Percentiles rank a stretch among this genome's conserved stretches.
Conservation (phyloP, 2,329 filamentous ascomycete species). For the Aspergillus japonicus region DNA sequence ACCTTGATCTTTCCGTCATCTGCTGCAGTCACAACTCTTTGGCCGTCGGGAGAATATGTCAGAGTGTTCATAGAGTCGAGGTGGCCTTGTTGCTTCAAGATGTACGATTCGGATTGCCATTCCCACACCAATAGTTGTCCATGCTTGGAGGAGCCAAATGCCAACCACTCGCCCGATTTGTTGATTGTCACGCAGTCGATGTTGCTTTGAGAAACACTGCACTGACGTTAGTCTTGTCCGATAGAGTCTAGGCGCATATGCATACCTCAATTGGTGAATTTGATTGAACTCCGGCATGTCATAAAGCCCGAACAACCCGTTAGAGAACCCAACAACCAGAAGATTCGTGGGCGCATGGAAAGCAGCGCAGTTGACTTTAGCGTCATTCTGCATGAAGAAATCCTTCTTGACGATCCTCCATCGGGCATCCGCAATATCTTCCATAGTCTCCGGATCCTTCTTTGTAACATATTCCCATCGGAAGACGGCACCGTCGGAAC, state of each 20-base stretch:
- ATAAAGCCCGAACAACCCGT: slow-evolving; percentile 89
- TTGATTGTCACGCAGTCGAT: slow-evolving; percentile 96
- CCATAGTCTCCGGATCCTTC: slow-evolving; percentile 60
- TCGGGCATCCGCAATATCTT: slow-evolving; percentile 66
- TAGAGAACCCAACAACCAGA: slow-evolving; percentile 95
- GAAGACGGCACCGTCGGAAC: slow-evolving; percentile 95
- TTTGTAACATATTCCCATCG: slow-evolving; percentile 79
- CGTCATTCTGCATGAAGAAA: slow-evolving; percentile 89
- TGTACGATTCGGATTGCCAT: slow-evolving; percentile 99
- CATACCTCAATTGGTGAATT: slow-evolving; percentile 73
- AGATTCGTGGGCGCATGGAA: slow-evolving; percentile 85
- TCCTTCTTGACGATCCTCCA: slow-evolving; percentile 92
- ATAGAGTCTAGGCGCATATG: neutral
- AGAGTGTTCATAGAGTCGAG: slow-evolving; percentile 94
- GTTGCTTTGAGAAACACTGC: slow-evolving; percentile 90
- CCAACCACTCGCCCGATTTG: slow-evolving; percentile 91
- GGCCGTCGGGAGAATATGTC: slow-evolving; percentile 89
- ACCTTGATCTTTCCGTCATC: slow-evolving; percentile 99
- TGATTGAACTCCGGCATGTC: slow-evolving; percentile 94
- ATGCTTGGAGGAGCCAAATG: slow-evolving; percentile 91
- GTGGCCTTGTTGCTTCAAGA: slow-evolving; percentile 96
- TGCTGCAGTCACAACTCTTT: slow-evolving; percentile 86
- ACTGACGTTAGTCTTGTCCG: slow-evolving; percentile 29
- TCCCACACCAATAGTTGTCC: slow-evolving; percentile 98
- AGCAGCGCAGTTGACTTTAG: slow-evolving; percentile 82